Conservation (phyloP, 352 stramenopile species). For the Phytopythium cucurbitacearum region DNA sequence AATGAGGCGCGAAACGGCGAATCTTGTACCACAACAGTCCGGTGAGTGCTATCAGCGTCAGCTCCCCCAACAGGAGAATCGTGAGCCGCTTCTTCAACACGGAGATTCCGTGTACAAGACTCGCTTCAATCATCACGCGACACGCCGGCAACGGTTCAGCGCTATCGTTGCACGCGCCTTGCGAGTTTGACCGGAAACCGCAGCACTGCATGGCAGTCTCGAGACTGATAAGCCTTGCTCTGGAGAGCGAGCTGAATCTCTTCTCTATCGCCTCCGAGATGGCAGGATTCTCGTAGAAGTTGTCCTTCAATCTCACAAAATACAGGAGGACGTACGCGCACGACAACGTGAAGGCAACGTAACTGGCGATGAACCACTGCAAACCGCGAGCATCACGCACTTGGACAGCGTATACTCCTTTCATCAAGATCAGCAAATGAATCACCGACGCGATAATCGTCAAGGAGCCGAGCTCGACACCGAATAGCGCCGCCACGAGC, state of each 20-base stretch:
- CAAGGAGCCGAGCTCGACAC: slow-evolving; percentile 28
- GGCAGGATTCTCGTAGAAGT: slow-evolving; percentile 30
- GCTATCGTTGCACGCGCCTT: slow-evolving; percentile 26
- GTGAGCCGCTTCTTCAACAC: slow-evolving; percentile 11
- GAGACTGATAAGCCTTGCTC: slow-evolving; percentile 16
- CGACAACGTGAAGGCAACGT: slow-evolving; percentile 24
- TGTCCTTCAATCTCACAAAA: slow-evolving; percentile 18
- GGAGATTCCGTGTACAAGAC: slow-evolving; percentile 11
- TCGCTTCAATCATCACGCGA: slow-evolving; percentile 12
- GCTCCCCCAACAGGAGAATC: slow-evolving; percentile 16
- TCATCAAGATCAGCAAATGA: slow-evolving; percentile 25
- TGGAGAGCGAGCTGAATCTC: slow-evolving; percentile 23
- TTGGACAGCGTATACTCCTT: slow-evolving; percentile 20
- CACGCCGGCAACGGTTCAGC: slow-evolving; percentile 20
- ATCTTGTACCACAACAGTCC: slow-evolving; percentile 14
- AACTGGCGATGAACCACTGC: slow-evolving; percentile 25
- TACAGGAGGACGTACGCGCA: slow-evolving; percentile 25
- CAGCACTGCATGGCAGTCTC: slow-evolving; percentile 48
- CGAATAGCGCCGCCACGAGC: slow-evolving; percentile 30
- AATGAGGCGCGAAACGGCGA: slow-evolving; percentile 12
- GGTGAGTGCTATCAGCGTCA: slow-evolving; percentile 15
- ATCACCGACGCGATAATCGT: slow-evolving; percentile 10
- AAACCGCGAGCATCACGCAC: slow-evolving; percentile 24
- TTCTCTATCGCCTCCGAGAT: slow-evolving; percentile 26
- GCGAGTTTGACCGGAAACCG: slow-evolving; percentile 23